phyloP scores from a whole-genome alignment of 805 yeast genomes.

The Millerago galiae region DNA sequence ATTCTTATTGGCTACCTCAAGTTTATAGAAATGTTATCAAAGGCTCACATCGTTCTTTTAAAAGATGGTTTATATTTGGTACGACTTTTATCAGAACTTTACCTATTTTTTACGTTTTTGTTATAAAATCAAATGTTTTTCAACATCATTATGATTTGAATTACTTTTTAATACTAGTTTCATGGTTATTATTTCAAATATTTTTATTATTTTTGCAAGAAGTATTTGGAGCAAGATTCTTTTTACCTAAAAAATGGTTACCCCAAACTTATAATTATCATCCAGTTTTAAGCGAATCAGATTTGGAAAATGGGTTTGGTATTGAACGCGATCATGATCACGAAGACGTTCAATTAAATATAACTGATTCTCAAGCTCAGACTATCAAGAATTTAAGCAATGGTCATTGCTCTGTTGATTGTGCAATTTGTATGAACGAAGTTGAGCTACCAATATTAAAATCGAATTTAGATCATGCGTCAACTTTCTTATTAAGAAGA shows the following conservation, averaged over 20 bases:
- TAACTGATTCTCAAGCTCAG: conserved; percentile 21
- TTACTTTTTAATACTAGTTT: conserved; percentile 38
- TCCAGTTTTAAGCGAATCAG: conserved; percentile 51
- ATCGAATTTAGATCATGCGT: conserved; percentile 19
- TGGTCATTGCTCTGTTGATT: conserved; percentile 52
- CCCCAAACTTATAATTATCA: conserved; percentile 88
- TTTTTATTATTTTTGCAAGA: conserved; percentile 55
- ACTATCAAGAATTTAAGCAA: conserved; percentile 27
- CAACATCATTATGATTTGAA: conserved; percentile 58
- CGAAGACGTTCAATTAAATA: conserved; percentile 17
- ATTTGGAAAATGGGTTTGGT: conserved; percentile 58
- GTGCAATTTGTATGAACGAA: conserved; percentile 86
- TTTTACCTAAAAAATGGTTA: conserved; percentile 64
- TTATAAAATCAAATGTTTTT: conserved; percentile 51
- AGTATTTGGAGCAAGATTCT: conserved; percentile 72
- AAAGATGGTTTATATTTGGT: conserved; percentile 72
- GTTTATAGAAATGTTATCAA: conserved; percentile 68
- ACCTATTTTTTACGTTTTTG: conserved; percentile 61
- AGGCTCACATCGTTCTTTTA: conserved; percentile 60
- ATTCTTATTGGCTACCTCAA: conserved; percentile 87
- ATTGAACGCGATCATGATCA: conserved; percentile 38
- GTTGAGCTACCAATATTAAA: conserved; percentile 50
- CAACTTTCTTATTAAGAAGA: conserved; percentile 26
- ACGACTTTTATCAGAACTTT: conserved; percentile 53
- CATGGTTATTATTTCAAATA: conserved; percentile 61